Conservation (phyloP, 2,329 filamentous ascomycete genomes). For the Cytospora piceicola region DNA sequence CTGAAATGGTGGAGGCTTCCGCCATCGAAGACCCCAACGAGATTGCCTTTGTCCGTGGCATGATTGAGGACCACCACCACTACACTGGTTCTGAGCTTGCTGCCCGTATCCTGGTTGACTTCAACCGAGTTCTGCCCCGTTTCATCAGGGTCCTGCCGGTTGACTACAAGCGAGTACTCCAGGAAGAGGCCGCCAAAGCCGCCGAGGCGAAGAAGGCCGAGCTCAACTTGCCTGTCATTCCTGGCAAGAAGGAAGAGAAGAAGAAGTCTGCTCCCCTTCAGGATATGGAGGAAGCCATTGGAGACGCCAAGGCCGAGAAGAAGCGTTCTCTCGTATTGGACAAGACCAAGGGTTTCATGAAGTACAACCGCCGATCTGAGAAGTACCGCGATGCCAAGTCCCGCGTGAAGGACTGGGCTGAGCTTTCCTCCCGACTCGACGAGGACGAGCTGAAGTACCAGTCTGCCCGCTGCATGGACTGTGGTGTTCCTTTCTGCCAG, state of each 20-base stretch:
- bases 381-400: conserved; percentile 88
- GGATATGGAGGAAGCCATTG: conserved; percentile 91
- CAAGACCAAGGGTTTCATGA: conserved; percentile 98
- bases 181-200: conserved; percentile 83
- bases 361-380: conserved; percentile 89
- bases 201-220: conserved; percentile 83
- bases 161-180: conserved; percentile 92
- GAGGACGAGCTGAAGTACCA: conserved; percentile 98
- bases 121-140: conserved; percentile 84
- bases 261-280: conserved; percentile 74
- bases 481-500: conserved; percentile 97
- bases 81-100: conserved; percentile 96
- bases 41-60: conserved; percentile 85
- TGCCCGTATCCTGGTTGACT: conserved; percentile 91
- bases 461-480: conserved; percentile 97
- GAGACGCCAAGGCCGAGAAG: conserved; percentile 84
- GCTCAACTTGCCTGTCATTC: conserved; percentile 77
- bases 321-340: conserved; percentile 92
- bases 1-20: conserved; percentile 94
- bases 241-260: conserved; percentile 69
- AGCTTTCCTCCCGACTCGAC: conserved; percentile 83
- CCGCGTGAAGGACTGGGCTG: conserved; percentile 89
- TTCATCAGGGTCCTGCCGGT: conserved; percentile 93
- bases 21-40: conserved; percentile 83
- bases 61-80: conserved; percentile 96